Base-by-base conservation (phyloP, 2,329 filamentous ascomycete species). In the Cordyceps cicadae region DNA sequence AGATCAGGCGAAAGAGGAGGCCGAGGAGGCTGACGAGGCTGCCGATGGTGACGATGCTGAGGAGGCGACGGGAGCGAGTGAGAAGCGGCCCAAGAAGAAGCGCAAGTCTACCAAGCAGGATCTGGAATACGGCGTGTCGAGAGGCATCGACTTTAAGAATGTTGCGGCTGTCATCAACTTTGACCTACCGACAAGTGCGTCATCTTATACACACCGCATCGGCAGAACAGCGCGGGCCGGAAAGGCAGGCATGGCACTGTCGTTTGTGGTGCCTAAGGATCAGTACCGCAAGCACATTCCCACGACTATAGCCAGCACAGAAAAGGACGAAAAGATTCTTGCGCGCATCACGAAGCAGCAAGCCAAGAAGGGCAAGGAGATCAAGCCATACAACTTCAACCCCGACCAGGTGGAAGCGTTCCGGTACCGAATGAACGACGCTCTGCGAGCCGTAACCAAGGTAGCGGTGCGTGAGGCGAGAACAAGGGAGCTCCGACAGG, bases 131-230 rank as follows among this genome's bases (percentile, higher is more conserved):
- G 92, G 94, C 19, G 88, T 99, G n/a, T 93, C 92, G 12, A 85
- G 94, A 67, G 94, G 93, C 62, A 70, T 99, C 67, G 94, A 99
- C 74, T 99, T 99, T 78, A 88, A 94, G 69, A 93, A 97, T 70
- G 92, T 99, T 59, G 87, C 91, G 3, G 92, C 90, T 64, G 92
- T 99, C 26, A 85, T 99, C 71, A 99, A 99, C 77, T 99, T 99
- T 72, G 94, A 99, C 73, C 86, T 99, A 17, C 94, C 94, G 0
- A 85, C 86, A 17, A 88, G 87, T 9, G 88, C 91, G 43, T 95
- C 91, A 71, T 96, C 91, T 9, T 99, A 99, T 74, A 95, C 90
- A n/a, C 94, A 99, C 75, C 87, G 94, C 59, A 96, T 99, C 68
- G 94, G 94, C 37, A 87, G 94, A 37, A 99, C 94, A 6, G 94